phyloP scores from a whole-genome alignment of 2,329 filamentous ascomycete species.

The Trichoderma arundinaceum region DNA sequence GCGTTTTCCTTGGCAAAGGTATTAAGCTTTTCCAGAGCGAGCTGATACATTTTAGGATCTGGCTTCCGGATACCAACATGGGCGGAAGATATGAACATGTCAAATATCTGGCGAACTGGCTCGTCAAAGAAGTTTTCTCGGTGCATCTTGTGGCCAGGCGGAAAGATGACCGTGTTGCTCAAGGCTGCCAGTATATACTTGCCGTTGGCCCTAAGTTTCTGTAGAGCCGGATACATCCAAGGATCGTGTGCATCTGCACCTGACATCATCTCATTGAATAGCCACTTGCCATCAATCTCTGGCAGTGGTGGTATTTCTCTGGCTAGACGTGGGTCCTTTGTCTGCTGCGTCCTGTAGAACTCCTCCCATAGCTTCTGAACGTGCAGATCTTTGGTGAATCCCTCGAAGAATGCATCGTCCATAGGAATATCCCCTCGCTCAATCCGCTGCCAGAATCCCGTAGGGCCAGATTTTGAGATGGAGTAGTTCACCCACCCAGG shows the following conservation, averaged over 20 bases:
- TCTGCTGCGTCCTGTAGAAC: slow-evolving; percentile 60
- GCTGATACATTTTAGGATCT: slow-evolving; percentile 77
- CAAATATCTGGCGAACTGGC: slow-evolving; percentile 72
- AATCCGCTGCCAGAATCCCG: slow-evolving; percentile 85
- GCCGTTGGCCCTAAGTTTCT: slow-evolving; percentile 67
- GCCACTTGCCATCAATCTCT: slow-evolving; percentile 72
- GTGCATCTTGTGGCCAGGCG: slow-evolving; percentile 71
- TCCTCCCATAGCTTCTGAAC: slow-evolving; percentile 69
- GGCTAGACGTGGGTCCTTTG: slow-evolving; percentile 49
- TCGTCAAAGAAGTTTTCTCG: slow-evolving; percentile 55
- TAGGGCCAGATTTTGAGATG: slow-evolving; percentile 77
- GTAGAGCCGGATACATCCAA: slow-evolving; percentile 84
- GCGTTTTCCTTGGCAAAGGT: slow-evolving; percentile 63
- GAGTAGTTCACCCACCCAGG: slow-evolving; percentile 90
- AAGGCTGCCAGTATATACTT: slow-evolving; percentile 79
- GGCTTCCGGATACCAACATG: slow-evolving; percentile 90
- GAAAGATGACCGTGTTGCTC: slow-evolving; percentile 90
- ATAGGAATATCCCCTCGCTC: slow-evolving; percentile 83
- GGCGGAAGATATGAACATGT: slow-evolving; percentile 85
- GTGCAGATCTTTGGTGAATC: slow-evolving; percentile 77
- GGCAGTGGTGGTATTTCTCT: slow-evolving; percentile 67
- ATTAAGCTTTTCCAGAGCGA: slow-evolving; percentile 71
- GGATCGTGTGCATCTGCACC: slow-evolving; percentile 74
- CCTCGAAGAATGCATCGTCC: slow-evolving; percentile 74
- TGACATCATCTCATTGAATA: slow-evolving; percentile 94